phyloP scores from a whole-genome alignment of 2,329 filamentous ascomycete genomes.

The Pseudofabraea citricarpa region DNA sequence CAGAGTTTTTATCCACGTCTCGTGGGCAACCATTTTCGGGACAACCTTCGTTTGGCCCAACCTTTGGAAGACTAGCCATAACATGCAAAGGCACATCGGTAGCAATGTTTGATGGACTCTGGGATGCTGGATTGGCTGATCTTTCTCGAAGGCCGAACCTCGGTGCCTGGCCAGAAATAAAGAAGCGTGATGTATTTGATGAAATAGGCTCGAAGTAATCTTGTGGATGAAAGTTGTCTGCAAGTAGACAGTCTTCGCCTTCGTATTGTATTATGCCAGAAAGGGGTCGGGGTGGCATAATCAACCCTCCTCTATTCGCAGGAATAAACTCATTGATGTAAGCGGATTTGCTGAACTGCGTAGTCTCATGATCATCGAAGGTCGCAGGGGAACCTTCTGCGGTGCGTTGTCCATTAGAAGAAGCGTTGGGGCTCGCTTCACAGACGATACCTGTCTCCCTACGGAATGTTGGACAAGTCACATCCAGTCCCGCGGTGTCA shows the following conservation, averaged over 20 bases:
- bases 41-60: neutral
- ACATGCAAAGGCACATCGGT: neutral
- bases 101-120: neutral
- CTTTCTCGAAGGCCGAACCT: neutral
- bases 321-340: neutral
- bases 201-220: neutral
- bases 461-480: neutral
- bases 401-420: neutral
- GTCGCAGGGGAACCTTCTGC: neutral
- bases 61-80: neutral
- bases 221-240: neutral
- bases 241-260: too few relatives aligned
- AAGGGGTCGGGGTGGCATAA: neutral
- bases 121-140: neutral
- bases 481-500: constrained; percentile 32
- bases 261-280: neutral
- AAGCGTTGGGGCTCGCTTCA: neutral
- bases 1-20: neutral
- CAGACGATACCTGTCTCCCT: neutral
- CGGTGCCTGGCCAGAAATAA: neutral
- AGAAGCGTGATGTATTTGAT: neutral
- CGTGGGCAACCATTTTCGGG: neutral
- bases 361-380: too few relatives aligned
- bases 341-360: neutral
- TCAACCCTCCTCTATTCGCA: neutral